Base-by-base conservation (phyloP, 352 stramenopile genomes). In the Phytopythium vexans region DNA sequence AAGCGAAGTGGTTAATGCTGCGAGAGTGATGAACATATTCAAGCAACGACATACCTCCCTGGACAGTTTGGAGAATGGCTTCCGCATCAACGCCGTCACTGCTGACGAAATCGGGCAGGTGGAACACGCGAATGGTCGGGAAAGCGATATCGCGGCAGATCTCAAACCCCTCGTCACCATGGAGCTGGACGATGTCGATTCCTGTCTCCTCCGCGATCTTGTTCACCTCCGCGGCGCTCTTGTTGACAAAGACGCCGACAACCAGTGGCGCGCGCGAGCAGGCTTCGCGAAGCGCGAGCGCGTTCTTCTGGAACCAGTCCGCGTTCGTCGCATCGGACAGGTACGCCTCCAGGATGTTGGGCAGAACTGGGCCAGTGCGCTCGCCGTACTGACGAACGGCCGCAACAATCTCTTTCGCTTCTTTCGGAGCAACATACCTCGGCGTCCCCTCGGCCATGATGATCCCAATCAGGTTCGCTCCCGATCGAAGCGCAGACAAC, bases 181-280 rank as follows among this genome's bases (percentile, higher is more conserved):
- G 97, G 42, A 99, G 79, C 77, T 99, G 97, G 2, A 99, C 92
- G 36, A 99, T 74, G 66, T 99, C 97, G 31, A 99, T 64, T 1
- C 96, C 96, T 43, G 94, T 91, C 11, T 92, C 69, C 21, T 85
- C 64, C 1, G 92, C 89, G 56, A 97, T 81, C 49, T 80, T 70
- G 33, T 91, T 95, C 58, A 99, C 94, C 49, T 95, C 90, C n/a
- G 88, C 80, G 2, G 92, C 65, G 5, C 85, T 74, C 73, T 98
- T 92, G 82, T 99, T 98, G 48, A 96, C 92, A 74, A 99, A 99
- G 8, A 99, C 96, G 36, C 89, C 84, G n/a, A 96, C 84, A 27
- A 98, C 91, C 10, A 99, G 77, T 44, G 86, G 81, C 11, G 82
- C 82, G 27, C 89, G 86, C 15, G 75, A 63, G 15, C 77, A 92